A percentile compares a stretch with the other conserved stretches of the same genome.
Evolutionary conservation across 2,329 filamentous ascomycete species (phyloP).

Genomic region (Fusarium aywerte): DNA sequence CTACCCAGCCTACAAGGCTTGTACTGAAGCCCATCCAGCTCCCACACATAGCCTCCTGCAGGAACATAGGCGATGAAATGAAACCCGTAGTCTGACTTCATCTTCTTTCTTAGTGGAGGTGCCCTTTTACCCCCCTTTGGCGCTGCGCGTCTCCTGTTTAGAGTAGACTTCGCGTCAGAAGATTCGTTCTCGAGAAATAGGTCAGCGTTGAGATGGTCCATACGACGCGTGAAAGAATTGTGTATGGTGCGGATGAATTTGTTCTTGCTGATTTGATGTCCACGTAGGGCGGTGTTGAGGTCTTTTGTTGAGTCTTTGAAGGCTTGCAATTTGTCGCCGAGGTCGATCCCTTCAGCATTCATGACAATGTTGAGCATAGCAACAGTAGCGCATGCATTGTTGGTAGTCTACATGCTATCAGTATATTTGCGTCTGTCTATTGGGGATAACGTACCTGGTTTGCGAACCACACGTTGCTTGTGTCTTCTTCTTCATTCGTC

Average conservation of each 20-base stretch:
- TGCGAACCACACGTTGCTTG: conserved; percentile 84
- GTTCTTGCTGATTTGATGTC: conserved; percentile 78
- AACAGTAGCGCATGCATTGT: conserved; percentile 91
- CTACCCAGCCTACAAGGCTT: conserved; percentile 65
- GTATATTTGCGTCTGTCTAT: background rate
- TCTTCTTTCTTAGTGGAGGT: conserved; percentile 51
- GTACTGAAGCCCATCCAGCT: conserved; percentile 84
- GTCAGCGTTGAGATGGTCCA: conserved; percentile 80
- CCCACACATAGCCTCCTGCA: conserved; percentile 79
- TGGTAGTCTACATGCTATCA: conserved; percentile 67
- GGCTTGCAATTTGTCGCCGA: conserved; percentile 74
- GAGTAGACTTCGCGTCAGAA: conserved; percentile 50
- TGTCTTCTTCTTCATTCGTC: conserved; percentile 65
- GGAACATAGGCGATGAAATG: conserved; percentile 94
- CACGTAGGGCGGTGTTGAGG: conserved; percentile 78
- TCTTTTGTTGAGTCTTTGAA: conserved; percentile 79
- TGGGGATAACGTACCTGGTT: conserved; percentile 73
- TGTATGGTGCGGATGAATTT: conserved; percentile 82
- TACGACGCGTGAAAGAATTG: conserved; percentile 85
- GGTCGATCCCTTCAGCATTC: conserved; percentile 74
- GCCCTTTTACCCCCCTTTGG: conserved; percentile 52
- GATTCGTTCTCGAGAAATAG: conserved; percentile 70
- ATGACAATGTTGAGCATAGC: conserved; percentile 94
- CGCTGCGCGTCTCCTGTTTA: conserved; percentile 47
- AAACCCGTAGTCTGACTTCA: conserved; percentile 71